Base-by-base conservation (phyloP, 78 protist species). In the Polysphondylium violaceum region DNA sequence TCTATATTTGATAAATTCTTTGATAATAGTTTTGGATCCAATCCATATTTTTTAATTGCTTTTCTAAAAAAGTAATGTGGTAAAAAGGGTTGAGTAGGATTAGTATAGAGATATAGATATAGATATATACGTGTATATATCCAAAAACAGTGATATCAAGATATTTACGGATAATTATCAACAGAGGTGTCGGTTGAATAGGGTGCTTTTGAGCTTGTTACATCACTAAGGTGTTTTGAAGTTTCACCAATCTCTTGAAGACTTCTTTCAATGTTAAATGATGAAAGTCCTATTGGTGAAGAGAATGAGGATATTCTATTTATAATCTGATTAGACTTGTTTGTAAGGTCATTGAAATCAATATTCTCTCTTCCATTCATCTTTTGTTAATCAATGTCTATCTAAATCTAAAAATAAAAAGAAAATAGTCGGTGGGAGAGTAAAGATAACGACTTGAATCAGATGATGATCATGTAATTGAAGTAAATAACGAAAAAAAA, bases 221-320 rank as follows among this genome's bases (percentile, higher is more conserved):
- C 29, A 35, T 83, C 91, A 69, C 58, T 83, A 7, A 83, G 44
- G 17, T 59, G 74, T 43, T 53, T 83, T 7, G 91, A 83, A 3
- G 64, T 25, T 3, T 69, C 71, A 31, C 79, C 91, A 58, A 83
- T 67, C 41, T 83, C 91, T 67, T 69, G 43, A 16, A 83, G 72
- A 47, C 47, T 64, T 83, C 91, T 67, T 38, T 83, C 68, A 29
- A 71, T 60, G 33, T 69, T 83, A 36, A 69, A 68, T 69, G 76
- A 43, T 69, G 76, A 44, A 27, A 69, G 43, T 3, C 76, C 76
- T 27, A 69, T 69, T 2, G 67, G 74, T 23, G 64, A 47, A 14
- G 58, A 81, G n/a, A 68, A 50, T 31, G 81, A 59, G 38, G 64
- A 44, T 3, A 83, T 36, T 71, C 79, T 67, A 41, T 83, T 69